Conservation (phyloP, 2,329 filamentous ascomycete species). For the Paraphoma chrysanthemicola region DNA sequence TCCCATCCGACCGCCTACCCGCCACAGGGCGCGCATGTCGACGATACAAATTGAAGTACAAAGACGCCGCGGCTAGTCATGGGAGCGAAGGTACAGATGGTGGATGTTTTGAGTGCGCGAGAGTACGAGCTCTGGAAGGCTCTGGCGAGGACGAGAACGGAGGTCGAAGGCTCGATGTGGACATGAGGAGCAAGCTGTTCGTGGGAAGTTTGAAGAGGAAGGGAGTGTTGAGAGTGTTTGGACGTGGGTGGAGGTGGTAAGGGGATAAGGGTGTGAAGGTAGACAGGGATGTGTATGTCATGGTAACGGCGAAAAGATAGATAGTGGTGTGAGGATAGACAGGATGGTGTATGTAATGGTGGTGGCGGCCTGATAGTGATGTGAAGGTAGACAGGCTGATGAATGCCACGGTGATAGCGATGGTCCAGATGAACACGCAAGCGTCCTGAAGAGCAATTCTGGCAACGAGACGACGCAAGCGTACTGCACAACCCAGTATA, state of each 20-base stretch:
- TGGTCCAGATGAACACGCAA: not conserved
- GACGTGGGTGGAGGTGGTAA: not conserved
- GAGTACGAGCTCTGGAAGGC: not conserved
- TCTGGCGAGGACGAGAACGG: not conserved
- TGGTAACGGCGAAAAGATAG: not conserved
- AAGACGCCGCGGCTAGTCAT: not conserved
- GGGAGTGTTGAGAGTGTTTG: not conserved
- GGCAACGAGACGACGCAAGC: not conserved
- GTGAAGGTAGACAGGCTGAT: no score
- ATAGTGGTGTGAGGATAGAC: not conserved
- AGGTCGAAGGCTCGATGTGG: not conserved
- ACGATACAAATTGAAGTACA: slow-evolving; percentile 11
- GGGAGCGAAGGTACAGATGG: no score
- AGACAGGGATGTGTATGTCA: not conserved
- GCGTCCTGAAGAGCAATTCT: not conserved
- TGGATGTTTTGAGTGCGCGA: not conserved
- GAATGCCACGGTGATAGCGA: not conserved
- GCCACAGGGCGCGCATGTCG: slow-evolving; percentile 11
- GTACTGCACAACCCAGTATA: not conserved
- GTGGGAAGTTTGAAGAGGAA: not conserved
- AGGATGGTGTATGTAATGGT: not conserved
- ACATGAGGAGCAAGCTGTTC: not conserved
- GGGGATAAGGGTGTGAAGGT: not conserved
- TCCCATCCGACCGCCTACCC: not conserved
- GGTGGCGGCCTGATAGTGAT: no score